phyloP scores from a whole-genome alignment of 306 rosid species.

The Gastrolobium bilobum region DNA sequence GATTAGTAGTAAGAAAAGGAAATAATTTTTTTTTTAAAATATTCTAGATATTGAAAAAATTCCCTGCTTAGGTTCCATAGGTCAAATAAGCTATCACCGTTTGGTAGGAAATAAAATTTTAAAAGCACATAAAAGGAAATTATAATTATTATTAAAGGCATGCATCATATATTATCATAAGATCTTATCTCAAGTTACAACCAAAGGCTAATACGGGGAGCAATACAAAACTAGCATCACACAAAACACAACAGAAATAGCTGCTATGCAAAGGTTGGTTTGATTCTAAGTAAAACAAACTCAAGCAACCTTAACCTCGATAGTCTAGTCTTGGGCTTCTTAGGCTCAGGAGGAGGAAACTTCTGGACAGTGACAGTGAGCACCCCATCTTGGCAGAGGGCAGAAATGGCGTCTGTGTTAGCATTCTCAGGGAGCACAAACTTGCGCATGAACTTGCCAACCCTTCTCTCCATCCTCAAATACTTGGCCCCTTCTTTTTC shows the following conservation, averaged over 20 bases:
- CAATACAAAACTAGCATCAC: neutral
- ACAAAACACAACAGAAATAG: neutral
- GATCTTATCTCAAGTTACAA: neutral
- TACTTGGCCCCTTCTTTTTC: slow-evolving; percentile 83
- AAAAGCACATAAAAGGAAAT: neutral
- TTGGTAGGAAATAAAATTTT: neutral
- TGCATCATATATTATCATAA: neutral
- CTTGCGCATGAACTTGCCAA: slow-evolving; percentile 89
- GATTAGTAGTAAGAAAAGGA: neutral
- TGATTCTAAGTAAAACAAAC: neutral
- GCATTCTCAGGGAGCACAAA: slow-evolving; percentile 91
- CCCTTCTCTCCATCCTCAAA: slow-evolving; percentile 89
- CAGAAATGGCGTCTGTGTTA: slow-evolving; percentile 66
- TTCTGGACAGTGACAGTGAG: slow-evolving; percentile 80
- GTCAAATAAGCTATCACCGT: too few relatives aligned
- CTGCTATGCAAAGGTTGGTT: neutral
- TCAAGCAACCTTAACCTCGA: slow-evolving; percentile 81
- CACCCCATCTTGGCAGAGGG: slow-evolving; percentile 86
- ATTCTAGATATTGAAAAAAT: too few relatives aligned
- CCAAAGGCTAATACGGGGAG: neutral
- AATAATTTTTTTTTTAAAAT: too few relatives aligned
- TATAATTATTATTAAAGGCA: neutral
- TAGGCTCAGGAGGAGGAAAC: slow-evolving; percentile 94
- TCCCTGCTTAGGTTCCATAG: too few relatives aligned
- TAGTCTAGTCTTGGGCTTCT: slow-evolving; percentile 81